Conservation (phyloP, 2,329 filamentous ascomycete genomes). For the Metarhizium brunneum region DNA sequence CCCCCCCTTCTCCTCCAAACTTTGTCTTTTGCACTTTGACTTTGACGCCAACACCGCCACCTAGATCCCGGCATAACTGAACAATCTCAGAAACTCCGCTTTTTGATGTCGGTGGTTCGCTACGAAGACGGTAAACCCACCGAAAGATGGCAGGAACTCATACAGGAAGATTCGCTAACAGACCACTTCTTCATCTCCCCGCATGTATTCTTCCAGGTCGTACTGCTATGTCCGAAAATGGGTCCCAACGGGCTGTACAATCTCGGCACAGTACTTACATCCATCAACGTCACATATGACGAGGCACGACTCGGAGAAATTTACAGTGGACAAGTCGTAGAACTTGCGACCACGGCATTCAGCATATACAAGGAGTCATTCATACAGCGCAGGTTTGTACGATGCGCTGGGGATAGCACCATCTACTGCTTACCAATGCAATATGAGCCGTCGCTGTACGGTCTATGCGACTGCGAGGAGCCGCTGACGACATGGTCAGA, state of each 20-base stretch:
- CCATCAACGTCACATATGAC: not conserved
- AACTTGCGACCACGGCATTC: conserved; percentile 2
- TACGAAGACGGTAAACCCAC: not conserved
- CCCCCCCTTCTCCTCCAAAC: no score
- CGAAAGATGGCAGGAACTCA: not conserved
- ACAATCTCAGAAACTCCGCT: not conserved
- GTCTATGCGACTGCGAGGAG: not conserved
- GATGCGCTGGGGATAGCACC: not conserved
- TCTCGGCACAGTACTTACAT: not conserved
- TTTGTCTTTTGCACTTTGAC: not conserved
- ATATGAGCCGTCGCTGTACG: not conserved
- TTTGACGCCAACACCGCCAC: not conserved
- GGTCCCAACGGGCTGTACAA: conserved; percentile 2
- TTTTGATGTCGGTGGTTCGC: conserved; percentile 2
- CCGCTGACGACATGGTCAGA: conserved; percentile 1
- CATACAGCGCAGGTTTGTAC: conserved; percentile 1
- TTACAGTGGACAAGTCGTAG: not conserved
- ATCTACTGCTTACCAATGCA: not conserved
- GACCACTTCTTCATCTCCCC: no score
- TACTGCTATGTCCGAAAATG: conserved; percentile 2
- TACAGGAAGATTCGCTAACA: not conserved
- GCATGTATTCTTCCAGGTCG: not conserved
- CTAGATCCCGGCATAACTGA: not conserved
- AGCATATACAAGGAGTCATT: conserved; percentile 4
- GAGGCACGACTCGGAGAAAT: not conserved